Conservation (phyloP, 805 yeast genomes). For the Barnettozyma vustinii region DNA sequence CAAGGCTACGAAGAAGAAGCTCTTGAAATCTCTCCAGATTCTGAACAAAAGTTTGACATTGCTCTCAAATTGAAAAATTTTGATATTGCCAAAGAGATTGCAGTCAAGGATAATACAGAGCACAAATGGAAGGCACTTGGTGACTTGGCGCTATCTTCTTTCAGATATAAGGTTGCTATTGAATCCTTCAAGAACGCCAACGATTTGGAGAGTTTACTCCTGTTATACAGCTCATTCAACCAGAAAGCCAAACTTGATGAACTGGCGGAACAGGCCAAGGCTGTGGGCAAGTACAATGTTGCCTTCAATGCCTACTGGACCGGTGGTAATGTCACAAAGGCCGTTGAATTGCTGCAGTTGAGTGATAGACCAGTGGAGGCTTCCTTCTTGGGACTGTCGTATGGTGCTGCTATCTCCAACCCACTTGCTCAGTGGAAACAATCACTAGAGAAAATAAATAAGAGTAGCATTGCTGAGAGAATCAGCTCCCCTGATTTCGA, state of each 20-base stretch:
- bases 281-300: slow-evolving; percentile 76
- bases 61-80: slow-evolving; percentile 76
- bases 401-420: slow-evolving; percentile 41
- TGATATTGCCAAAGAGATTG: slow-evolving; percentile 63
- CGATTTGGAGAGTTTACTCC: slow-evolving; percentile 76
- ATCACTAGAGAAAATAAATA: slow-evolving; percentile 44
- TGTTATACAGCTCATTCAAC: slow-evolving; percentile 79
- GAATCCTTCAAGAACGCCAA: slow-evolving; percentile 72
- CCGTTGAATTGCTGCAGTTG: slow-evolving; percentile 58
- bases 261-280: slow-evolving; percentile 63
- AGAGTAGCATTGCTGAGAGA: slow-evolving; percentile 56
- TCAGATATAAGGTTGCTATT: slow-evolving; percentile 78
- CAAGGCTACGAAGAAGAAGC: slow-evolving; percentile 88
- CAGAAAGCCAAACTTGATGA: slow-evolving; percentile 51
- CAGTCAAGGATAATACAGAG: slow-evolving; percentile 46
- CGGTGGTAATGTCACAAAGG: slow-evolving; percentile 61
- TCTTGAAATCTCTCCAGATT: slow-evolving; percentile 72
- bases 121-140: slow-evolving; percentile 91
- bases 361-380: slow-evolving; percentile 81
- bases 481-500: slow-evolving; percentile 40
- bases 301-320: slow-evolving; percentile 93
- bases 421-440: slow-evolving; percentile 66
- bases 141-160: slow-evolving; percentile 71
- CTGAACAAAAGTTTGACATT: slow-evolving; percentile 87
- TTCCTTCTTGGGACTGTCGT: slow-evolving; percentile 70